Percentiles rank a stretch among this genome's conserved stretches.
Evolutionary conservation across 225 moss, liverwort and hornwort genomes (phyloP).

Genomic region (Bryum argenteum): DNA sequence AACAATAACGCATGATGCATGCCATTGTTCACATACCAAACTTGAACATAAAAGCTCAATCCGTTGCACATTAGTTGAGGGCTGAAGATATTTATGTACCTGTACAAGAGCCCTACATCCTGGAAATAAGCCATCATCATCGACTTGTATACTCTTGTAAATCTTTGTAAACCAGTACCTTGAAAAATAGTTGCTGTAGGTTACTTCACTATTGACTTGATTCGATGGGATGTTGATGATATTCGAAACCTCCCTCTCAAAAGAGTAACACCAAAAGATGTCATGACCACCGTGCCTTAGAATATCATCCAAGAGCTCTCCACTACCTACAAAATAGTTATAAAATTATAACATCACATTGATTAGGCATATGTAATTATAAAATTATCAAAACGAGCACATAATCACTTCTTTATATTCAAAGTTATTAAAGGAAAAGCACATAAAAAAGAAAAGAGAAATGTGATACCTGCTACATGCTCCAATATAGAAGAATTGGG

Average conservation of each 20-base stretch:
- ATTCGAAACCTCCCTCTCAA: not conserved
- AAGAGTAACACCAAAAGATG: not conserved
- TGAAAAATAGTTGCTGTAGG: not conserved
- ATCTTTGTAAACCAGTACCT: not conserved
- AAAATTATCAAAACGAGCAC: no score
- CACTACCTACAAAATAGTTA: not conserved
- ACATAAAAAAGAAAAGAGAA: not conserved
- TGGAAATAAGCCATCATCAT: not conserved
- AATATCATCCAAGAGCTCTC: conserved; percentile 1
- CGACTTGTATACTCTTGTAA: not conserved
- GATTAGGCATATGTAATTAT: not conserved
- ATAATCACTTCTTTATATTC: not conserved
- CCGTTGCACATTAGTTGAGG: not conserved
- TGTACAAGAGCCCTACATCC: not conserved
- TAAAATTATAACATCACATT: not conserved
- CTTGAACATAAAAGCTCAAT: not conserved
- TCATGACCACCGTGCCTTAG: not conserved
- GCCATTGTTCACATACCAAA: not conserved
- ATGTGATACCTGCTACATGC: conserved; percentile 12
- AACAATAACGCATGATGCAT: not conserved
- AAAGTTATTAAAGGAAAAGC: not conserved
- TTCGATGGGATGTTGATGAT: not conserved
- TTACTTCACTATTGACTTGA: conserved; percentile 9
- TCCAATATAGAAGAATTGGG: not conserved
- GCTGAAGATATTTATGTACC: not conserved